phyloP scores from a whole-genome alignment of 768 basidiomycete species.

The Filobasidium floriforme region DNA sequence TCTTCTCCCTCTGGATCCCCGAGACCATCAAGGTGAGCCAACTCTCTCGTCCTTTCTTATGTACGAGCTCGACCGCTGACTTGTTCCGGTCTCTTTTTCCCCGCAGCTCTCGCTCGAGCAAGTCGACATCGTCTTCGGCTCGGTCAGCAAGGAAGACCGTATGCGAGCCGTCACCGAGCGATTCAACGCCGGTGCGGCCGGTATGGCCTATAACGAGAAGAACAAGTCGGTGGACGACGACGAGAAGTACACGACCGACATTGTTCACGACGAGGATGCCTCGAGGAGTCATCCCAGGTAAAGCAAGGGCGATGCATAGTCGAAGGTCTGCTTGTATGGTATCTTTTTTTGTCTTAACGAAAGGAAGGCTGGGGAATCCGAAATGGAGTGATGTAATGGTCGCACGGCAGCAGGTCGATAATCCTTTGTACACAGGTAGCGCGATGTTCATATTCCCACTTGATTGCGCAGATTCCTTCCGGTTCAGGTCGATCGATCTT shows the following conservation, averaged over 20 bases:
- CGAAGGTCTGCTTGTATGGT: no score
- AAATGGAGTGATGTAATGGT: no score
- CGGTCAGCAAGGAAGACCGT: slow-evolving; percentile 34
- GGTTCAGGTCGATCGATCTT: no score
- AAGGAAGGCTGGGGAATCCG: no score
- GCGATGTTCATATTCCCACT: no score
- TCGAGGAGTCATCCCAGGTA: background rate
- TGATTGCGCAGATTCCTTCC: no score
- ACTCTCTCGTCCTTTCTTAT: background rate
- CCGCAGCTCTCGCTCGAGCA: slow-evolving; percentile 25
- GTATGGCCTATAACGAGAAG: slow-evolving; percentile 4
- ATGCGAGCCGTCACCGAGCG: slow-evolving; percentile 29
- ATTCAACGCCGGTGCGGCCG: slow-evolving; percentile 3
- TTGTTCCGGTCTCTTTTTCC: background rate
- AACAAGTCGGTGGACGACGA: slow-evolving; percentile 18
- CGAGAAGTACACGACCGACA: slow-evolving; percentile 21
- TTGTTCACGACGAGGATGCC: slow-evolving; percentile 2
- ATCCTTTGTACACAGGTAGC: no score
- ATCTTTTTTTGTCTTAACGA: no score
- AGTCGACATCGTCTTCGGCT: slow-evolving; percentile 38
- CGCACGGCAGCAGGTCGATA: no score
- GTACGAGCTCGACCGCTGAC: background rate
- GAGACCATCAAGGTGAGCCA: slow-evolving; percentile 15
- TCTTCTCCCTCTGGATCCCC: slow-evolving; percentile 20
- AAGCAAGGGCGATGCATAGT: no score